Conservation (phyloP, 129 eudicot genomes). For the Ambrosia trifida region DNA sequence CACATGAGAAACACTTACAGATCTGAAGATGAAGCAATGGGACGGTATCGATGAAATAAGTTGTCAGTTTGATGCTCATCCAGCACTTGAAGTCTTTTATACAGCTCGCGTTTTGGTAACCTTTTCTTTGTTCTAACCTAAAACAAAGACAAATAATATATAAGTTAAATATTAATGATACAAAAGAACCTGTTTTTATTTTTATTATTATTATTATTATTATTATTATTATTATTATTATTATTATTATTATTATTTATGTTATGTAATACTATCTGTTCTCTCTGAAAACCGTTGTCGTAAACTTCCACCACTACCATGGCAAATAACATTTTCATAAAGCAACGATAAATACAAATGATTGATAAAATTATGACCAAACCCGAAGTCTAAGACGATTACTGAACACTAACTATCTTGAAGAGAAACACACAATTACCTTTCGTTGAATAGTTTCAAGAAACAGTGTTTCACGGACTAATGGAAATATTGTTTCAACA, state of each 20-base stretch:
- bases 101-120: constrained; percentile 57
- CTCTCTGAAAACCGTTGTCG: background rate
- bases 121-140: constrained; percentile 55
- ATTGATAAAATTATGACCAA: constrained; percentile 1
- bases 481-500: constrained; percentile 72
- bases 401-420: background rate
- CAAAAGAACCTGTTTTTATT: background rate
- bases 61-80: constrained; percentile 49
- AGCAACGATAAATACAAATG: background rate
- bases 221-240: too few relatives aligned
- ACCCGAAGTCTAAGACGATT: background rate
- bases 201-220: too few relatives aligned
- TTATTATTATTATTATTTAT: background rate
- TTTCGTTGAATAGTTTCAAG: constrained; percentile 67
- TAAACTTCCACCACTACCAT: background rate
- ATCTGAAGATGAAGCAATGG: constrained; percentile 67
- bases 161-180: background rate
- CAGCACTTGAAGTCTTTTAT: constrained; percentile 63
- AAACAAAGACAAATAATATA: background rate
- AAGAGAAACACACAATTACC: constrained; percentile 41
- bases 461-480: constrained; percentile 70
- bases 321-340: background rate
- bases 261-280: background rate
- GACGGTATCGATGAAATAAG: constrained; percentile 65
- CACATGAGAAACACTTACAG: constrained; percentile 45